Conservation (phyloP, 169 alveolate species). For the Plasmodium coatneyi region DNA sequence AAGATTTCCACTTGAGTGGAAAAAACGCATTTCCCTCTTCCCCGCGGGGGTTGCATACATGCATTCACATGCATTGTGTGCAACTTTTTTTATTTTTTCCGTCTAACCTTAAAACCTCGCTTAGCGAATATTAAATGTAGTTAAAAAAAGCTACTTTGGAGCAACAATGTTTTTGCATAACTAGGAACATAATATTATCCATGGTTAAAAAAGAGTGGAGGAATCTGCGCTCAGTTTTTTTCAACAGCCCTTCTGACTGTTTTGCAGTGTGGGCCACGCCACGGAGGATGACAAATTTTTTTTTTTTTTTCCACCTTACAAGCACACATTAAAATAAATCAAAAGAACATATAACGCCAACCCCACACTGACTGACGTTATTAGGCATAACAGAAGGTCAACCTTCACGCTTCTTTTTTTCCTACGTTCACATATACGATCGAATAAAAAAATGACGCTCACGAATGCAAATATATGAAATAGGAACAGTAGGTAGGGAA, state of each 20-base stretch:
- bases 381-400: constrained; percentile 19
- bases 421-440: background rate
- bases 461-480: constrained; percentile 34
- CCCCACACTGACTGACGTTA: constrained; percentile 56
- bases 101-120: background rate
- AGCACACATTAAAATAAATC: constrained; percentile 38
- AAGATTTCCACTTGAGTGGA: background rate
- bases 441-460: constrained; percentile 42
- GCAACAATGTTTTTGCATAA: background rate
- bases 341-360: constrained; percentile 31
- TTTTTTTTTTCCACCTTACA: background rate
- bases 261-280: background rate
- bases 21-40: background rate
- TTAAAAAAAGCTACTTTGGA: background rate
- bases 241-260: background rate
- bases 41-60: background rate
- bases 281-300: background rate
- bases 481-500: constrained; percentile 32
- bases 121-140: background rate
- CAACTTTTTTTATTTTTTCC: background rate
- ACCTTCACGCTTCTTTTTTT: constrained; percentile 2
- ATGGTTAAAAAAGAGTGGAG: background rate
- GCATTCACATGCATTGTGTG: background rate
- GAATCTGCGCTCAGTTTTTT: background rate
- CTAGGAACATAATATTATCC: background rate